Base-by-base conservation (phyloP, 495 filamentous ascomycete species). In the Pyrenula massariospora region DNA sequence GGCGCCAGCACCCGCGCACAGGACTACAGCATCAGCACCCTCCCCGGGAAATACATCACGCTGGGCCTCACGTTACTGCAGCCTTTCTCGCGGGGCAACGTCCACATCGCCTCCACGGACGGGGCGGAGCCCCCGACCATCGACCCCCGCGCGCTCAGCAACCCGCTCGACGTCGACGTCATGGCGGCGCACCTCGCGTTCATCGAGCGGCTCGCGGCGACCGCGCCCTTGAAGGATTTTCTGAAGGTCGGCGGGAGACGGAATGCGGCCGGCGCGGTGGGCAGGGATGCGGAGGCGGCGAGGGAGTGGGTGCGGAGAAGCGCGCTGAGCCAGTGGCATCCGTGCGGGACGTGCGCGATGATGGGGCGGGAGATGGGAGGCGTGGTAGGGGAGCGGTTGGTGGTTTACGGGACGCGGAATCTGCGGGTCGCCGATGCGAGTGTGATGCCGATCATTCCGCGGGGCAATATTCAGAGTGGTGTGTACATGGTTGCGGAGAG, bases 341-440 rank as follows among this genome's bases (percentile, higher is more conserved):
- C 76, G 0, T 59, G 76, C 3, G 79, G 81, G 0, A 83, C 77
- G 0, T 81, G 76, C 56, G 70, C 77, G 0, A n/a, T n/a, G n/a
- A n/a, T n/a, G n/a, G n/a, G n/a, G n/a, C n/a, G n/a, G n/a, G n/a
- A n/a, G n/a, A 80, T 83, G 79, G 73, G 76, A 10, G 73, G 72
- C 0, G 25, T 42, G 0, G 75, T 83, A 0, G 76, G 79, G 62
- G 61, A 66, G 0, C 58, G 62, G 20, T 58, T 81, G 53, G 63
- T 65, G 31, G 77, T 83, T 0, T 71, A 82, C 57, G 74, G 75
- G 0, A 70, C 77, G 2, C 60, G 64, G 25, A 68, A 71, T 0
- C 55, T 83, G 24, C 65, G 80, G 12, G 77, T 86, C 0, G 73
- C 80, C 5, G 81, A 79, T 58, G 79, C 81, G 2, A 71, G 77